Conservation (phyloP, 2,329 filamentous ascomycete species). For the Aspergillus neotritici region DNA sequence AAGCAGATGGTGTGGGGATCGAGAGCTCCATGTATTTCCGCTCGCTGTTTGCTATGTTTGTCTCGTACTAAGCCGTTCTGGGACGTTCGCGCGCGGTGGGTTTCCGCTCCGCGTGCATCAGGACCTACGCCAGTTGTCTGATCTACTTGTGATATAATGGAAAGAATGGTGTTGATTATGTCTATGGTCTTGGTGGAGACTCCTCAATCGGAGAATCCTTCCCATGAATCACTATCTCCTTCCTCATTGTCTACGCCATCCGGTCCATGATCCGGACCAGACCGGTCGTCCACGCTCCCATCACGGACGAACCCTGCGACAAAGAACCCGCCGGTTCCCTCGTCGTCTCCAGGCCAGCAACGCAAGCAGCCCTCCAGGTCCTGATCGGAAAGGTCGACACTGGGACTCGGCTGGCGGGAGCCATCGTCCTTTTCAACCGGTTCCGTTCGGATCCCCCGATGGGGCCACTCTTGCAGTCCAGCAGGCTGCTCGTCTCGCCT, state of each 20-base stretch:
- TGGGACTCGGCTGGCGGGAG: constrained; percentile 1
- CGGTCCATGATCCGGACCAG: constrained; percentile 9
- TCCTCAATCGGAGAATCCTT: constrained; percentile 38
- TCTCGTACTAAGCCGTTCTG: not conserved
- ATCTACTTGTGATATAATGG: too few species aligned
- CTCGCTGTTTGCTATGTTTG: too few species aligned
- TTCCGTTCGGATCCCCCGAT: constrained; percentile 54
- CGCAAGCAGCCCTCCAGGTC: constrained; percentile 68
- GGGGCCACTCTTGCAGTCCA: constrained; percentile 70
- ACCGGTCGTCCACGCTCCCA: constrained; percentile 32
- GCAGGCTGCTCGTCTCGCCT: constrained; percentile 64
- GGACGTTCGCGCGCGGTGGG: not conserved
- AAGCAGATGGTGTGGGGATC: too few species aligned
- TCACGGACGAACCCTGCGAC: constrained; percentile 77
- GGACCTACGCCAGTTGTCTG: too few species aligned
- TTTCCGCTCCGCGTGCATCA: too few species aligned
- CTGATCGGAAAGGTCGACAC: constrained; percentile 42
- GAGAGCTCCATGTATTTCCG: too few species aligned
- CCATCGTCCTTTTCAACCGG: constrained; percentile 11
- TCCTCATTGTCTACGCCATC: constrained; percentile 18
- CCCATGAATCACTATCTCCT: constrained; percentile 39
- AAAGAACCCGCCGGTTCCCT: constrained; percentile 92
- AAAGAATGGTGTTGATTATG: too few species aligned
- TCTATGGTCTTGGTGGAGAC: too few species aligned
- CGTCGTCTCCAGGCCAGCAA: constrained; percentile 71